Evolutionary conservation across 805 yeast genomes (phyloP).

Genomic region (Lipomyces lipofer): DNA sequence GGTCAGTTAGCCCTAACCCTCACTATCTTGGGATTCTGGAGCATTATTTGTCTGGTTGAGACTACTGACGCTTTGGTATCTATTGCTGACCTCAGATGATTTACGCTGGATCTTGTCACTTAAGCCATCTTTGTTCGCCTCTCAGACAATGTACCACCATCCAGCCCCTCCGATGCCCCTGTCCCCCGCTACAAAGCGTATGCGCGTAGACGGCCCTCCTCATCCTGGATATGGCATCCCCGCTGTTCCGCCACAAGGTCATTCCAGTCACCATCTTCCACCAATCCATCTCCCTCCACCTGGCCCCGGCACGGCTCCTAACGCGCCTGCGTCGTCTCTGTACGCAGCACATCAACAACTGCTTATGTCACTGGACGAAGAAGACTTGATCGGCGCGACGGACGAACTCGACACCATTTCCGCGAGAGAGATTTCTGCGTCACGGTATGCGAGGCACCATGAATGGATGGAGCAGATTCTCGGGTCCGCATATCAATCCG

Average conservation of each 20-base stretch:
- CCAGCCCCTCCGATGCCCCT: constrained; percentile 26
- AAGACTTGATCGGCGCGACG: constrained; percentile 24
- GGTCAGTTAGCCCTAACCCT: too few species aligned
- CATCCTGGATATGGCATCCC: too few species aligned
- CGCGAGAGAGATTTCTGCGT: constrained; percentile 46
- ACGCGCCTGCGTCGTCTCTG: constrained; percentile 9
- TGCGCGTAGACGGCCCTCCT: constrained; percentile 24
- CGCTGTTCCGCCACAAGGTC: background rate
- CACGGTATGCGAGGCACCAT: constrained; percentile 46
- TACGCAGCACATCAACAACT: constrained; percentile 20
- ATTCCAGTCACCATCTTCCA: constrained; percentile 3
- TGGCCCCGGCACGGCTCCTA: constrained; percentile 1
- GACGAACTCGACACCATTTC: constrained; percentile 44
- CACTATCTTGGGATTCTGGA: too few species aligned
- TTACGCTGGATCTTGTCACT: too few species aligned
- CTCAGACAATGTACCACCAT: constrained; percentile 23
- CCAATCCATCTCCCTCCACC: background rate
- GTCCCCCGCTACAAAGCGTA: constrained; percentile 26
- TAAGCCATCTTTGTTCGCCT: too few species aligned
- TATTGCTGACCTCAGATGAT: too few species aligned
- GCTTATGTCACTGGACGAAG: constrained; percentile 24
- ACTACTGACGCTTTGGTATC: too few species aligned
- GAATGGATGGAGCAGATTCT: constrained; percentile 48
- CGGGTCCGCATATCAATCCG: constrained; percentile 38
- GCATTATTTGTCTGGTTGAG: too few species aligned